Base-by-base conservation (phyloP, 345 rosid species). In the Barbarea vulgaris region DNA sequence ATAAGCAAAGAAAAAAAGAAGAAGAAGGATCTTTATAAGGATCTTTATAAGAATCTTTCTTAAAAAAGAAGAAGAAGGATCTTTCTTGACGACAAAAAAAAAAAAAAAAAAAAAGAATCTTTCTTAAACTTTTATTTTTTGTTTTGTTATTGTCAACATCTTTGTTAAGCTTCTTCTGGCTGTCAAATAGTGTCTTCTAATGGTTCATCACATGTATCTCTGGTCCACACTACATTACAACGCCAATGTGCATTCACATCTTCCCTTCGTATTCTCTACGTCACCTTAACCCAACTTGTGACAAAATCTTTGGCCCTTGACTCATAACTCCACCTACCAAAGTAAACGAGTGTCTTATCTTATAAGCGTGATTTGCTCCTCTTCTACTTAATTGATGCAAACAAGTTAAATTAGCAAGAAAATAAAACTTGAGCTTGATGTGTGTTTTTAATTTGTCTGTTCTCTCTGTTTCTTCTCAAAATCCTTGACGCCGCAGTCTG, bases 181-280 rank as follows among this genome's bases (percentile, higher is more conserved):
- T 79, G 82, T 69, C 76, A 62, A 74, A 56, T 63, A 58, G 21
- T 79, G 82, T 79, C 72, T 62, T 79, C 5, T 74, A 55, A 63
- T 79, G 82, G 69, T 52, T 69, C 24, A 0, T 69, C 79, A 63
- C 82, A 74, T 79, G 82, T 69, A 52, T 11, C 74, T 54, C 18
- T 61, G 82, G 82, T 61, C 82, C 79, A 74, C 82, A 61, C 41
- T 56, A 39, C 55, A 51, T 56, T 30, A 56, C 48, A 46, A 37
- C 36, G 46, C 62, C 62, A 75, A 67, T 37, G 28, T 61, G 72
- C 47, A 57, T 22, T 42, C 60, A 60, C 65, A 69, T 42, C 51
- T 18, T 46, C 46, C 12, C 58, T 19, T 69, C 31, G 59, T 70
- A 53, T 69, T 57, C 17, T 77, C 81, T 48, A 42, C 74, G 64